Evolutionary conservation across 371 early-diverging fungal species (phyloP), one percentile per base, ranked within the genome.

Genomic region (Capillidium heterosporum): DNA sequence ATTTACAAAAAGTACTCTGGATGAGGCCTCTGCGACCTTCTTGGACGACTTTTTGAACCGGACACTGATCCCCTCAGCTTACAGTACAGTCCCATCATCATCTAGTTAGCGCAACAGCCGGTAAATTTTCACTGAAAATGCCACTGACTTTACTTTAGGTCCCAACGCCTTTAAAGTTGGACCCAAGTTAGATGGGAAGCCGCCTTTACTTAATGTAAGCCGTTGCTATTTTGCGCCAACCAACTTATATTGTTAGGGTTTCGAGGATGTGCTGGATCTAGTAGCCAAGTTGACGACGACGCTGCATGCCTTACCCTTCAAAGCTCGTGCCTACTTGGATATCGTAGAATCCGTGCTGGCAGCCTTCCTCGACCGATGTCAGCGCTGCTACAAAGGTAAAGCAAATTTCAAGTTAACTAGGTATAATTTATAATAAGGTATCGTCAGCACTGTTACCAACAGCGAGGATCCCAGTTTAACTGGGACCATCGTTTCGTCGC

Each of bases 21-120:
- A n/a, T n/a, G n/a, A 72, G 47, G 74, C 67, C 13, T 84, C 84
- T 61, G 69, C 70, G n/a, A 71, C 68, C 31, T 88, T 85, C 67
- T 63, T 88, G 55, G 81, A 88, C 54, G 86, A 88, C 32, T 86
- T 85, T 71, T 73, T 85, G 23, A 62, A 80, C 49, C 80, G 77
- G 62, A 78, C 81, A 15, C n/a, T 88, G 82, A 57, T 60, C 86
- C 32, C 85, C 85, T 11, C 77, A 80, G 51, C 77, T 85, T 57
- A 83, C 85, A 59, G 78, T 81, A 48, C 73, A 79, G 42, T 78
- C 83, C 1, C 65, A 81, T 68, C 72, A 75, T 28, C 73, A 81
- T 44, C 78, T 83, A 48, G 76, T 77, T 44, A 66, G 72, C 41
- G 78, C 76, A 42, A 81, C 84, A 17, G 73, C 72, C 48, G 85